Evolutionary conservation across 2,329 filamentous ascomycete species (phyloP), one percentile per base, ranked within the genome.

Genomic region (Atkinsonella hypoxylon): DNA sequence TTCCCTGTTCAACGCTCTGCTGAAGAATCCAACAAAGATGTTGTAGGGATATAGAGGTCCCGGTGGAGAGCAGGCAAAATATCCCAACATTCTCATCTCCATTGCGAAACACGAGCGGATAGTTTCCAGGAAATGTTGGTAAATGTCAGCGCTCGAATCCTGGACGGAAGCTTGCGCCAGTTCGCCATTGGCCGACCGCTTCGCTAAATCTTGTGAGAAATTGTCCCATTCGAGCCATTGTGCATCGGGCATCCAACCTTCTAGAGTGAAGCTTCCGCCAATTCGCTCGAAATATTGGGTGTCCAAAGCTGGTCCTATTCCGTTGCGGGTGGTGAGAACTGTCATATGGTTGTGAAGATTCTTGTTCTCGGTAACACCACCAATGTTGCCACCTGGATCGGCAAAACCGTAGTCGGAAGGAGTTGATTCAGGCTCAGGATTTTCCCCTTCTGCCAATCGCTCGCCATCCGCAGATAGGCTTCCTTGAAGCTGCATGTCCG

Each of bases 211-310:
- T 34, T 62, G 55, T 4, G 54, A 50, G 44, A 67, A 61, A 12
- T 52, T 51, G 17, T 59, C 60, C 64, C 65, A 67, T 36, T 53
- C 55, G 44, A 71, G 66, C 61, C 65, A 67, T 45, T 59, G 58
- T 2, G 56, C 56, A 48, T 63, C 59, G n/a, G 73, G 72, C 62
- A 72, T 67, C 68, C 66, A 72, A 8, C 72, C 73, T 2, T 64
- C 55, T 53, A 74, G 57, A 0, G 68, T 67, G 53, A 74, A 69
- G 53, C 71, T 75, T 17, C 56, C 54, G 32, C 61, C 62, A 18
- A 63, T 54, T 10, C 57, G 53, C 47, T 70, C 66, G 47, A 75
- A 71, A 42, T 68, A 65, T 11, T 59, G 47, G 6, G 55, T 41
- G 2, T 61, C 54, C 4, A 65, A 54, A 7, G 51, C 55, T 8